Evolutionary conservation across 2,329 filamentous ascomycete genomes (phyloP), one percentile per base, ranked within the genome.

Genomic region (Eutypella sp.): DNA sequence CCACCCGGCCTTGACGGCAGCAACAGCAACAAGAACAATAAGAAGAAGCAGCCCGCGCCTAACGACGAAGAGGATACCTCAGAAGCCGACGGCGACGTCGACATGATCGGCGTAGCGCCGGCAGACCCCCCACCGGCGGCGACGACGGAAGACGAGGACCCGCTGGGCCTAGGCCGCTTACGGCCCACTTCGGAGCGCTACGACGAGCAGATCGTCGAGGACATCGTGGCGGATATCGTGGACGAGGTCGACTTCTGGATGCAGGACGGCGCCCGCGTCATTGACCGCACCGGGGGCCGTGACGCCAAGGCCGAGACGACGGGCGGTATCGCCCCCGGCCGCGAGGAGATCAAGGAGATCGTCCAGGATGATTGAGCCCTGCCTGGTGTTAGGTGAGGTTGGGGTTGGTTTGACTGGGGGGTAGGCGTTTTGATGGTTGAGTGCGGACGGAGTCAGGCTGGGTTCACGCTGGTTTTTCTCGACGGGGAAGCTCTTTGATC

Each of bases 231-330:
- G 64, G 93, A 99, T 65, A 79, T 99, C 44, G 76, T 97, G 25
- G 93, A 99, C 60, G 93, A 99, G 68, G 87, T 95, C 41, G 90
- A 95, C 69, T 93, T 88, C 69, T 95, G 82, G 84, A 76, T 84
- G 65, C 81, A 87, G 61, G 87, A 89, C 52, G 77, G 76, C 20
- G 73, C 72, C 8, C 71, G 70, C 49, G 69, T 73, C 8, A 69
- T 74, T 40, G 74, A 74, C 47, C 66, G 69, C 38, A 69, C 69
- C 9, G 62, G 54, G 25, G 73, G 61, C 11, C 67, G 66, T 13
- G 73, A 68, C 40, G 69, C 66, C 25, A 74, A 73, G 59, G 69
- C 67, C 43, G 66, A 71, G 29, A 68, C 59, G 11, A 19, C n/a
- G 9, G 3, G 56, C 66, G 16, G 67, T 23, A 67, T 69, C 60